Evolutionary conservation across 2,329 filamentous ascomycete species (phyloP), one percentile per base, ranked within the genome.

Genomic region (Zymoseptoria tritici): DNA sequence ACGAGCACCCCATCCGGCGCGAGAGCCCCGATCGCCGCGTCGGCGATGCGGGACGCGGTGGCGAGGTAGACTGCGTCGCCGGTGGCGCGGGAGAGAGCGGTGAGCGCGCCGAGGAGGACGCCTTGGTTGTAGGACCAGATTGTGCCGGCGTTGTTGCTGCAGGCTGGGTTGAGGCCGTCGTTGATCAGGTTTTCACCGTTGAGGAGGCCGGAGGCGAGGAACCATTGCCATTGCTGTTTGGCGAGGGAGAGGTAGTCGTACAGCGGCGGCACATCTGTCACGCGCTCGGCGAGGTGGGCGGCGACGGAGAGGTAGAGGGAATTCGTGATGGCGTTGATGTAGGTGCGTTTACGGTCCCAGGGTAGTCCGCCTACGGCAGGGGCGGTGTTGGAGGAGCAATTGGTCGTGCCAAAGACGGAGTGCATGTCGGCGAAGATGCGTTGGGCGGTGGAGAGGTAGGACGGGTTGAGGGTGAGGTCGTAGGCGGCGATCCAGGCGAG

Each of bases 91-190:
- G 75, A 74, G 19, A 85, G 74, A 63, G 86, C 82, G 2, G 80
- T 79, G 0, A 87, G 76, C 0, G 79, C 84, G 11, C 81, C 77
- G 6, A 87, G 78, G 21, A 86, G 77, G 1, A 86, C 82, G 8
- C 85, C 85, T 70, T 87, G 84, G 65, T 85, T 85, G 70, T 85
- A 85, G 0, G 79, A 67, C 68, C 70, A 70, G 19, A 70, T 64
- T 9, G 66, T 70, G 3, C 69, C 74, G 56, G 77, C 76, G 58
- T 83, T 83, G 66, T 81, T 81, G 42, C 77, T 70, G 71, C 84
- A 87, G 52, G 75, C 79, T 7, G 65, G 64, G 11, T 74, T 72
- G 2, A 84, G 68, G 0, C 82, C 81, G 57, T 85, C 81, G 61
- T 84, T 84, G 70, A 85, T 79, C 2, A 77, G 78, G 55, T 78